These are phyloP conservation scores for Nematodospora valgi DNA, from an alignment of 805 yeast species.

Conservation along the genomic window DNA sequence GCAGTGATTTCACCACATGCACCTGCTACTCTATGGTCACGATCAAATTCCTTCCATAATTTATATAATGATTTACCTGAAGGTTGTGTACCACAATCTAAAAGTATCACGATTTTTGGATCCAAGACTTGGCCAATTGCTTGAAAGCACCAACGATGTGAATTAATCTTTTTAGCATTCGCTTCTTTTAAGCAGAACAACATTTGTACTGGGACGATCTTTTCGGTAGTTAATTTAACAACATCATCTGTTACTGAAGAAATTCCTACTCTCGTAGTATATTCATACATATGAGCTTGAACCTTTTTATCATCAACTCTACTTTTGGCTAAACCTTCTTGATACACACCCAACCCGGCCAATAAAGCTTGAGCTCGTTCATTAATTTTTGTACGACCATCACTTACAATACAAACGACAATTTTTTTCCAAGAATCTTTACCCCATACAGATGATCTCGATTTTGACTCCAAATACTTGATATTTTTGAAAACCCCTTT, in stretches of 20 bases:
- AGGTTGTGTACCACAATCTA: slow-evolving; percentile 68
- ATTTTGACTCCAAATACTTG: slow-evolving; percentile 50
- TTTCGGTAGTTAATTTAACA: slow-evolving; percentile 47
- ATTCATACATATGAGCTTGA: slow-evolving; percentile 63
- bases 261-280: slow-evolving; percentile 57
- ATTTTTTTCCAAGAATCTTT: slow-evolving; percentile 57
- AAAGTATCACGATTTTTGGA: slow-evolving; percentile 54
- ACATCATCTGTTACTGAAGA: slow-evolving; percentile 46
- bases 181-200: slow-evolving; percentile 59
- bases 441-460: slow-evolving; percentile 46
- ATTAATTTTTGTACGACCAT: slow-evolving; percentile 64
- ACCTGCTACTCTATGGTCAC: slow-evolving; percentile 59
- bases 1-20: slow-evolving; percentile 74
- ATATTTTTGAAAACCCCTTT: slow-evolving; percentile 65
- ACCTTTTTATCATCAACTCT: slow-evolving; percentile 58
- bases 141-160: slow-evolving; percentile 69
- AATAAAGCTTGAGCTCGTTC: slow-evolving; percentile 59
- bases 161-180: slow-evolving; percentile 62
- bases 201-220: slow-evolving; percentile 61
- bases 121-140: slow-evolving; percentile 56
- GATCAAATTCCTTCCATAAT: slow-evolving; percentile 62
- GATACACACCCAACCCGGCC: slow-evolving; percentile 64
- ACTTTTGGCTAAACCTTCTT: slow-evolving; percentile 62
- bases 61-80: slow-evolving; percentile 52
- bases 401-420: slow-evolving; percentile 61